These are phyloP conservation scores for Ophiocordyceps sinensis DNA, from an alignment of 2,329 filamentous ascomycete species.

Conservation along the genomic window DNA sequence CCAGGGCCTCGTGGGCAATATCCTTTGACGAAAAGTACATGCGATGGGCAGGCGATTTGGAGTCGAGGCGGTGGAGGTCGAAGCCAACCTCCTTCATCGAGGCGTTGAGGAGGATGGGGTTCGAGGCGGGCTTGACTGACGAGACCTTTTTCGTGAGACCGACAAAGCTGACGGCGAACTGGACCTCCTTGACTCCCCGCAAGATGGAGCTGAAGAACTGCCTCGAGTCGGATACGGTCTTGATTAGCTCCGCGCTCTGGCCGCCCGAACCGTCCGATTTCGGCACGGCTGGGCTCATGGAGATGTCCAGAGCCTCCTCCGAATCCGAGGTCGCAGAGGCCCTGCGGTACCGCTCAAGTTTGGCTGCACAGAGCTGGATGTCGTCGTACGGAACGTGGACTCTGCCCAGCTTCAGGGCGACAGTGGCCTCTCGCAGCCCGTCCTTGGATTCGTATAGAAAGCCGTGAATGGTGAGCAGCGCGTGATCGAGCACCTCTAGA, in stretches of 20 bases:
- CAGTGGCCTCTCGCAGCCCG: conserved; percentile 76
- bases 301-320: conserved; percentile 41
- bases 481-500: conserved; percentile 76
- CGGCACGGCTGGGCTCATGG: conserved; percentile 58
- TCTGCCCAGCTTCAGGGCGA: conserved; percentile 81
- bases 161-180: conserved; percentile 85
- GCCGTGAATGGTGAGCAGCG: conserved; percentile 81
- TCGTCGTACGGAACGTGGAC: conserved; percentile 88
- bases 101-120: conserved; percentile 68
- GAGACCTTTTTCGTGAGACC: conserved; percentile 71
- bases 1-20: conserved; percentile 84
- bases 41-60: conserved; percentile 83
- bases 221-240: conserved; percentile 80
- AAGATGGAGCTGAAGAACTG: conserved; percentile 85
- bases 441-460: conserved; percentile 74
- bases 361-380: conserved; percentile 46
- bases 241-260: conserved; percentile 53
- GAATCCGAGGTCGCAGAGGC: conserved; percentile 19
- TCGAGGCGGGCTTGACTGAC: conserved; percentile 48
- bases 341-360: conserved; percentile 31
- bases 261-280: conserved; percentile 46
- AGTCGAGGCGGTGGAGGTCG: conserved; percentile 81
- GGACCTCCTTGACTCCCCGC: conserved; percentile 87
- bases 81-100: conserved; percentile 95
- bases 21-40: conserved; percentile 96